A percentile compares a stretch with the other conserved stretches of the same genome.
These are phyloP conservation scores for Fusarium sulawesiense DNA, from an alignment of 2,329 filamentous ascomycete species.

Conservation along the genomic window DNA sequence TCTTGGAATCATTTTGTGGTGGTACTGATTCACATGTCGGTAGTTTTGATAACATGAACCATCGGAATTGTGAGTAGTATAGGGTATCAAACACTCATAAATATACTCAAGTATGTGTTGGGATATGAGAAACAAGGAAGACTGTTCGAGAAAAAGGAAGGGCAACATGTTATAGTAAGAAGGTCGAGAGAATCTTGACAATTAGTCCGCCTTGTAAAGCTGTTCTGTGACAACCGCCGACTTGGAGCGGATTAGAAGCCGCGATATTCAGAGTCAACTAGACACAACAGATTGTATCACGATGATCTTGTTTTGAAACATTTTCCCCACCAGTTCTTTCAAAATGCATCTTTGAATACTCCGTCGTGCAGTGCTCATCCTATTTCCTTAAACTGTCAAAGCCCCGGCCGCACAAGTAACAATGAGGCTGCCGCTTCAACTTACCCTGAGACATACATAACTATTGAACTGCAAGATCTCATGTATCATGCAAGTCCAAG, in stretches of 20 bases:
- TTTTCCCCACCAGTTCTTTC: constrained; percentile 61
- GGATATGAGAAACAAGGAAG: not conserved
- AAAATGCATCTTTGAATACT: not conserved
- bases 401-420: constrained; percentile 62
- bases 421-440: constrained; percentile 62
- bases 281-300: constrained; percentile 78
- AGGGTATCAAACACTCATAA: not conserved
- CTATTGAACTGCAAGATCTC: not conserved
- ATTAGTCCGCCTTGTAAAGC: not conserved
- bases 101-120: not conserved
- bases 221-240: not conserved
- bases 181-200: fast-evolving
- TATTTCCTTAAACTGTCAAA: constrained; percentile 65
- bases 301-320: constrained; percentile 73
- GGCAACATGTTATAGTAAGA: no score
- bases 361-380: constrained; percentile 50
- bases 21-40: constrained; percentile 63
- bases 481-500: not conserved
- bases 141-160: not conserved
- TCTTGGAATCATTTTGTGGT: constrained; percentile 58
- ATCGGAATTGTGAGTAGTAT: constrained; percentile 48
- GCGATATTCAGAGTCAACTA: not conserved
- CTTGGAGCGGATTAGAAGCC: not conserved
- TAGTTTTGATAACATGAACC: constrained; percentile 67
- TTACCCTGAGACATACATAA: constrained; percentile 59